phyloP scores from a whole-genome alignment of 495 filamentous ascomycete genomes.

The Elaphomyces granulatus region DNA sequence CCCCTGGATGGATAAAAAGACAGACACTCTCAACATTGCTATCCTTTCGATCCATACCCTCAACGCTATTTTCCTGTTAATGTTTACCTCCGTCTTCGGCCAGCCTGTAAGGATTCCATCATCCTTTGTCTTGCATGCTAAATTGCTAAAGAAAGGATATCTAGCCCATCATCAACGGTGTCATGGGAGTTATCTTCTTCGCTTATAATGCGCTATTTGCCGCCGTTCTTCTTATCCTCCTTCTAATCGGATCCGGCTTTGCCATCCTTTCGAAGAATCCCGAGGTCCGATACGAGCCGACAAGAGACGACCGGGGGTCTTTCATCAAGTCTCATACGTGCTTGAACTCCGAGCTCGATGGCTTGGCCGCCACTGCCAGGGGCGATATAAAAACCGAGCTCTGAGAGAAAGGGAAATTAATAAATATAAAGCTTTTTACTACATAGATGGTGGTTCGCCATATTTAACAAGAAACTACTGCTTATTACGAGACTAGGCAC shows the following conservation, averaged over 20 bases:
- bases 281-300: constrained; percentile 72
- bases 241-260: constrained; percentile 57
- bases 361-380: constrained; percentile 80
- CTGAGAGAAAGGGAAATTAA: too few species aligned
- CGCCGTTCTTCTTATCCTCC: constrained; percentile 59
- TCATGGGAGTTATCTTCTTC: constrained; percentile 75
- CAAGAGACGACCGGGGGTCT: constrained; percentile 70
- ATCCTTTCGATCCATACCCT: constrained; percentile 69
- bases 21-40: constrained; percentile 77
- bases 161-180: constrained; percentile 56
- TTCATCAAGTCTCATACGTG: constrained; percentile 85
- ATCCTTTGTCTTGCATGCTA: background rate
- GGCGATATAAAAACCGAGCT: constrained; percentile 60
- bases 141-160: too few species aligned
- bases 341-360: constrained; percentile 79
- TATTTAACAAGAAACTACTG: too few species aligned
- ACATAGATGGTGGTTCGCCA: too few species aligned
- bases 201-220: constrained; percentile 69
- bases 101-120: constrained; percentile 42
- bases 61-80: constrained; percentile 58
- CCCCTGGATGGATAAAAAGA: constrained; percentile 94
- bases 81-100: constrained; percentile 56
- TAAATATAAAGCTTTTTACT: too few species aligned
- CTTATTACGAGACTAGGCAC: too few species aligned
- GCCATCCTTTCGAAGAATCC: constrained; percentile 75